Evolutionary conservation across 1,284 basidiomycete species (phyloP).

Genomic region (Sporisorium iseilematis-ciliati): DNA sequence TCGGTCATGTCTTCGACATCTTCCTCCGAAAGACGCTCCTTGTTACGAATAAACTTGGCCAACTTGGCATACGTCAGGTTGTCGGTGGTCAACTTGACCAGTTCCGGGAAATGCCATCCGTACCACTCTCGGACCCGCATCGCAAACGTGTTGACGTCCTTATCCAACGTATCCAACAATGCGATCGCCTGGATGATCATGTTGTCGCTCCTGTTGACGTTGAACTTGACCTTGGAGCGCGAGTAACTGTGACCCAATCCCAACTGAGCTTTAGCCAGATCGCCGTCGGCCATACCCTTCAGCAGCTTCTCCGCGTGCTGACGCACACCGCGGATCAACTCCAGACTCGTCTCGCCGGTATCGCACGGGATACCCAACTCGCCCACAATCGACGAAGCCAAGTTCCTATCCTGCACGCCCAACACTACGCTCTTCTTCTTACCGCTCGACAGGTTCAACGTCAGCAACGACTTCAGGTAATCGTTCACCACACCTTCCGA

Average conservation of each 20-base stretch:
- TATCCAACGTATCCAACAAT: conserved; percentile 97
- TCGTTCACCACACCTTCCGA: conserved; percentile 94
- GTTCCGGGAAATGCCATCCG: conserved; percentile 99
- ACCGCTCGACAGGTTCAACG: conserved; percentile 84
- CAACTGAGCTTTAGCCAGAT: conserved; percentile 86
- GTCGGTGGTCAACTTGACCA: conserved; percentile 92
- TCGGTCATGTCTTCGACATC: conserved; percentile 81
- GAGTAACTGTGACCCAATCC: conserved; percentile 98
- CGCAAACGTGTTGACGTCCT: conserved; percentile 98
- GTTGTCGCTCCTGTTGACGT: conserved; percentile 98
- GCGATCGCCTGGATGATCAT: conserved; percentile 99
- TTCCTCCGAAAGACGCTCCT: conserved; percentile 77
- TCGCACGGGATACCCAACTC: conserved; percentile 85
- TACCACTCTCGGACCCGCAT: conserved; percentile 99
- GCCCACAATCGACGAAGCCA: conserved; percentile 85
- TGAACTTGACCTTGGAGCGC: conserved; percentile 94
- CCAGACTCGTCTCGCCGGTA: conserved; percentile 85
- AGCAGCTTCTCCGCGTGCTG: conserved; percentile 92
- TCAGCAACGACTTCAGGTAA: conserved; percentile 85
- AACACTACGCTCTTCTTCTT: conserved; percentile 85
- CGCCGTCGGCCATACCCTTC: conserved; percentile 84
- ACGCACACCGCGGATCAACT: conserved; percentile 92
- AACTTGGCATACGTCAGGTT: conserved; percentile 94
- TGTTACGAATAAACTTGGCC: conserved; percentile 90
- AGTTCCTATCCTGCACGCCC: conserved; percentile 82